phyloP scores from a whole-genome alignment of 2,329 filamentous ascomycete genomes.

The Penicillium sp. region DNA sequence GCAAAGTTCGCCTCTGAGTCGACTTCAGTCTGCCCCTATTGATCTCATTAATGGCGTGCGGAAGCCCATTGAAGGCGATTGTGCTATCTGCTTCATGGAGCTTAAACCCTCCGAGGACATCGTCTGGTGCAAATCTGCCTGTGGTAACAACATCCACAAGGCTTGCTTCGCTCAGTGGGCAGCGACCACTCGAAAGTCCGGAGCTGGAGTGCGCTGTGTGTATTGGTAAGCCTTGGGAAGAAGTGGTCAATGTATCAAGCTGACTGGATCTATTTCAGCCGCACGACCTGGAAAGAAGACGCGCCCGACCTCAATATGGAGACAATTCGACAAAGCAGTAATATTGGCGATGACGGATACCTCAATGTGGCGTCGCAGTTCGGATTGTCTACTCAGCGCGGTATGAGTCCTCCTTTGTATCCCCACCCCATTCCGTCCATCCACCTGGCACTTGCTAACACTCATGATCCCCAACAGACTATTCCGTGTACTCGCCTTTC shows the following conservation, averaged over 20 bases:
- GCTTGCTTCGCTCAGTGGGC: conserved; percentile 59
- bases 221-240: conserved; percentile 42
- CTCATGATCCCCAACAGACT: conserved; percentile 2
- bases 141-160: conserved; percentile 65
- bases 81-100: conserved; percentile 63
- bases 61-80: conserved; percentile 62
- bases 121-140: conserved; percentile 61
- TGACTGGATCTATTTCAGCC: conserved; percentile 28
- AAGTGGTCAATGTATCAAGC: background rate
- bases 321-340: conserved; percentile 30
- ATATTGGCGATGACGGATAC: conserved; percentile 42
- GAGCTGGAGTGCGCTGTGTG: conserved; percentile 43
- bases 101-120: conserved; percentile 50
- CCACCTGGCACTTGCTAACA: background rate
- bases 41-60: conserved; percentile 50
- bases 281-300: conserved; percentile 43
- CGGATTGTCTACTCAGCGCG: conserved; percentile 40
- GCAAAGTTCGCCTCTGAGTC: conserved; percentile 52
- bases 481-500: conserved; percentile 15
- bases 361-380: conserved; percentile 47
- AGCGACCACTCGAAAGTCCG: conserved; percentile 30
- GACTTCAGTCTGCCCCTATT: conserved; percentile 36
- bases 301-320: conserved; percentile 27
- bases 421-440: background rate
- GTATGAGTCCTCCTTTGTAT: conserved; percentile 31